phyloP scores from a whole-genome alignment of 257 asterid genomes.

The Coffea eugenioides region DNA sequence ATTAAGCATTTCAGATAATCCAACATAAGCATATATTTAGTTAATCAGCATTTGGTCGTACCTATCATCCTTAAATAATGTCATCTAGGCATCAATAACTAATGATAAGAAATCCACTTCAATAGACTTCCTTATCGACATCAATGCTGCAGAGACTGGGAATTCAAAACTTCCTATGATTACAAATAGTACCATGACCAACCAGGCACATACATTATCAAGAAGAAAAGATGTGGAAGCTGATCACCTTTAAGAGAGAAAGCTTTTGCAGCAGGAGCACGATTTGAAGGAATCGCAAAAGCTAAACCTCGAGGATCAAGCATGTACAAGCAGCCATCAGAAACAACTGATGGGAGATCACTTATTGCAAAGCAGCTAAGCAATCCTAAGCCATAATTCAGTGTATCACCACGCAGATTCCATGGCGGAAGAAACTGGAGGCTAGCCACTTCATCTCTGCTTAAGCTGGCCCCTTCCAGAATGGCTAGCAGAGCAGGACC shows the following conservation, averaged over 20 bases:
- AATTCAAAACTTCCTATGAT: not conserved
- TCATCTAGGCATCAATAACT: not conserved
- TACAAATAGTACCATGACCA: not conserved
- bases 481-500: conserved; percentile 89
- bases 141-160: not conserved
- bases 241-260: conserved; percentile 73
- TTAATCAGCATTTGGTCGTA: no score
- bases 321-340: conserved; percentile 88
- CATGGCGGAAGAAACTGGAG: conserved; percentile 96
- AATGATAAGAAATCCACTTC: not conserved
- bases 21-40: not conserved
- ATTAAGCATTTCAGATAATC: not conserved
- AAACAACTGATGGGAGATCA: conserved; percentile 78
- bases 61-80: not conserved
- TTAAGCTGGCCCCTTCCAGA: conserved; percentile 85
- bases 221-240: conserved; percentile 10
- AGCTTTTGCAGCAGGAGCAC: conserved; percentile 81
- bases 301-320: conserved; percentile 94
- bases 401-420: conserved; percentile 78
- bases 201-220: conserved; percentile 12
- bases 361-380: conserved; percentile 87
- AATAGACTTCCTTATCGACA: not conserved
- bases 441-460: conserved; percentile 84
- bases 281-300: conserved; percentile 59
- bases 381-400: conserved; percentile 90